Conservation (phyloP, 2,329 filamentous ascomycete genomes). For the Saccharata proteae region DNA sequence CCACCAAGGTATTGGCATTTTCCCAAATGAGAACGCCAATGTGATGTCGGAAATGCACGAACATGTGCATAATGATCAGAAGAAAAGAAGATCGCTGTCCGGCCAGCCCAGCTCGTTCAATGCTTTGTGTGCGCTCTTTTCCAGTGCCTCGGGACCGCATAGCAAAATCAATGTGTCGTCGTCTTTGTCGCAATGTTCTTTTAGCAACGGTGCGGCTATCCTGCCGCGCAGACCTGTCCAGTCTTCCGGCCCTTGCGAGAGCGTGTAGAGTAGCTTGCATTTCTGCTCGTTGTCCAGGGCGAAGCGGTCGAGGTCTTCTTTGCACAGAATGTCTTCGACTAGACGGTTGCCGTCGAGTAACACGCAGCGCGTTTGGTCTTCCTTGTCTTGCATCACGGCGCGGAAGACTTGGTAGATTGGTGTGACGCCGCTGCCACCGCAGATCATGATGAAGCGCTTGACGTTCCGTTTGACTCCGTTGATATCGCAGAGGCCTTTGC, state of each 20-base stretch:
- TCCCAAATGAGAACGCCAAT: too few relatives aligned
- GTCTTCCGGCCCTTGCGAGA: constrained; percentile 48
- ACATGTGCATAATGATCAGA: constrained; percentile 33
- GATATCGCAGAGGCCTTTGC: constrained; percentile 51
- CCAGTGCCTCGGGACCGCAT: constrained; percentile 67
- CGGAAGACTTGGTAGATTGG: constrained; percentile 76
- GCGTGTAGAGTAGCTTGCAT: constrained; percentile 55
- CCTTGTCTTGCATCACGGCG: constrained; percentile 53
- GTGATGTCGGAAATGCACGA: neutral
- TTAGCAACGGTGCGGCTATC: constrained; percentile 51
- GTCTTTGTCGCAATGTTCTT: constrained; percentile 39
- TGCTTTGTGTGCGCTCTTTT: constrained; percentile 50
- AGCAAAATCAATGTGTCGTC: constrained; percentile 54
- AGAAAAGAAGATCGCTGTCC: constrained; percentile 64
- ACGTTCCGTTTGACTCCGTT: constrained; percentile 45
- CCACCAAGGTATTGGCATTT: too few relatives aligned
- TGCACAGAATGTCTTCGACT: constrained; percentile 74
- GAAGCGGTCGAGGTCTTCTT: constrained; percentile 56
- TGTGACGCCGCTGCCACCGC: constrained; percentile 82
- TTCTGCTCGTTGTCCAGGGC: constrained; percentile 40
- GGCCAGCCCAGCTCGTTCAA: constrained; percentile 55
- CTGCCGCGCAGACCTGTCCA: constrained; percentile 62
- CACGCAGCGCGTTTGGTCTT: constrained; percentile 55
- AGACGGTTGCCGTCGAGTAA: constrained; percentile 68
- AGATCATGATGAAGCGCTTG: constrained; percentile 70